Evolutionary conservation across 805 yeast species (phyloP).

Genomic region (Spathaspora arborariae): DNA sequence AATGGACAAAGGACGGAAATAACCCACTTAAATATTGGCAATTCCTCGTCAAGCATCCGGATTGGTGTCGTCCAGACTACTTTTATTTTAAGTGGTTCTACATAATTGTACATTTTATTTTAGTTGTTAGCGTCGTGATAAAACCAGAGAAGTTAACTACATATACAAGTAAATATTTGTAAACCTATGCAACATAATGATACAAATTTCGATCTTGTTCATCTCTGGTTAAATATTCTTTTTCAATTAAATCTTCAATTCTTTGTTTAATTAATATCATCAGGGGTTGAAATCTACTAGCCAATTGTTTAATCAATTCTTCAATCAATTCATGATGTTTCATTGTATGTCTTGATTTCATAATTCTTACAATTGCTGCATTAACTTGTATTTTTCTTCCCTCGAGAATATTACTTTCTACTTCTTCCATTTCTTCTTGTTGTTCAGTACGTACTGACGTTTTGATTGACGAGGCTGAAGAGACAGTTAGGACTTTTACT

Average conservation of each 20-base stretch:
- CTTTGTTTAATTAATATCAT: slow-evolving; percentile 65
- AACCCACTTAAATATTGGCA: too few species aligned
- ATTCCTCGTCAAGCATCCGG: too few species aligned
- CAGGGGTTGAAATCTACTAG: slow-evolving; percentile 64
- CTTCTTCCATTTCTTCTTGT: slow-evolving; percentile 50
- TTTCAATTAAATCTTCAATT: slow-evolving; percentile 69
- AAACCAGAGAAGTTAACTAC: too few species aligned
- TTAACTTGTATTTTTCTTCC: slow-evolving; percentile 68
- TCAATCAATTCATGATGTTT: slow-evolving; percentile 64
- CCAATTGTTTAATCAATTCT: slow-evolving; percentile 58
- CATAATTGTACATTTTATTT: too few species aligned
- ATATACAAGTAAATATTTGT: neutral
- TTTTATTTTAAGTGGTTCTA: too few species aligned
- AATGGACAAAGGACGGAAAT: too few species aligned
- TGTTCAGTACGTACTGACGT: slow-evolving; percentile 36
- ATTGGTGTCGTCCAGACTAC: too few species aligned
- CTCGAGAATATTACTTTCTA: slow-evolving; percentile 54
- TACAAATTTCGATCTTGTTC: slow-evolving; percentile 55
- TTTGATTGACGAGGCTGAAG: slow-evolving; percentile 16
- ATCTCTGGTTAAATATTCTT: slow-evolving; percentile 77
- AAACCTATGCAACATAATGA: slow-evolving; percentile 60
- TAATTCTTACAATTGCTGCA: slow-evolving; percentile 84
- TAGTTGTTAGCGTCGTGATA: too few species aligned
- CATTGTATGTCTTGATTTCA: slow-evolving; percentile 68
- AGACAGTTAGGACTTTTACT: slow-evolving; percentile 71